phyloP scores from a whole-genome alignment of 768 basidiomycete genomes.

The Lactarius sanguifluus region DNA sequence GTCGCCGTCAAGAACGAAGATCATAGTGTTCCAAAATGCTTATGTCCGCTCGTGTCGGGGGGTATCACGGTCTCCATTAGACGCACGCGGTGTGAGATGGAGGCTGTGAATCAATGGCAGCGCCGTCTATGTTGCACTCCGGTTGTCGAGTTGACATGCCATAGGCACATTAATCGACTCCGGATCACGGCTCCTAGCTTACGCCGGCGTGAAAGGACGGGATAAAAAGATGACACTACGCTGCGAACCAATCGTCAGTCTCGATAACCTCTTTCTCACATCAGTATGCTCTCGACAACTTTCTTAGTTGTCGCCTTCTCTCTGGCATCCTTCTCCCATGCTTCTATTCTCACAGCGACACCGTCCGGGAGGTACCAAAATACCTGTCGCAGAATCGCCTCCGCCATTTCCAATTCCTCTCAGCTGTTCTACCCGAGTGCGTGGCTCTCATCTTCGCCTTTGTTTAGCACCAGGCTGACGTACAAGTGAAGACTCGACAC shows the following conservation, averaged over 20 bases:
- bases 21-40: neutral
- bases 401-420: neutral
- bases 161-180: neutral
- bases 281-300: slow-evolving; percentile 1
- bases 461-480: neutral
- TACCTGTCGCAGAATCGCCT: neutral
- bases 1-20: neutral
- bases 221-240: neutral
- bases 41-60: neutral
- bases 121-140: neutral
- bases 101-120: neutral
- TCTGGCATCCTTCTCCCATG: neutral
- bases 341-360: neutral
- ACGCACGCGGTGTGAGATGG: neutral
- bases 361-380: slow-evolving; percentile 2
- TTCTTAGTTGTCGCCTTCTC: neutral
- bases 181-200: neutral
- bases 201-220: neutral
- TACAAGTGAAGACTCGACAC: neutral
- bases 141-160: neutral
- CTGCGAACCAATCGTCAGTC: neutral
- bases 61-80: neutral
- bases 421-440: slow-evolving; percentile 5
- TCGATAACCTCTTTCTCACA: neutral
- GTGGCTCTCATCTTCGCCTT: neutral